phyloP scores from a whole-genome alignment of 441 rosid species.

The Aquilaria agallochum region DNA sequence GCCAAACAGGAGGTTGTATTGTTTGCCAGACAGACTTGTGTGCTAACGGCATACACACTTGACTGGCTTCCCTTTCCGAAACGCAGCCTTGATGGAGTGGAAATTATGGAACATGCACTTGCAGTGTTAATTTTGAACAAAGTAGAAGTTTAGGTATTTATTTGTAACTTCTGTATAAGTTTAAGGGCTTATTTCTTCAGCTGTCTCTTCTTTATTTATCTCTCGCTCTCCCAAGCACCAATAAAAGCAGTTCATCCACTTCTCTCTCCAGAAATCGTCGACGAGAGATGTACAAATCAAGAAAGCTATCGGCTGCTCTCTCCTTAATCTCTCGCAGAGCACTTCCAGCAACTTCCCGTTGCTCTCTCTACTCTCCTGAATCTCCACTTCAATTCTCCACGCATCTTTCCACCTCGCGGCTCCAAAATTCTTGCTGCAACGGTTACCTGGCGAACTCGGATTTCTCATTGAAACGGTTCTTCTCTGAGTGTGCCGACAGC shows the following conservation, averaged over 20 bases:
- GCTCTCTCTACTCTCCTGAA: constrained; percentile 6
- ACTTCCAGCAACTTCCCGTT: constrained; percentile 14
- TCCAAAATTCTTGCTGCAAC: constrained; percentile 6
- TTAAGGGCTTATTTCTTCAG: no score
- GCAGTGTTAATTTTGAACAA: no score
- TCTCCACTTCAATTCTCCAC: constrained; percentile 11
- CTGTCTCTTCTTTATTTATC: no score
- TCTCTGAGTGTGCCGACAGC: constrained; percentile 24
- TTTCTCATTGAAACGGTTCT: constrained; percentile 29
- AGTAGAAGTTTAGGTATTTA: no score
- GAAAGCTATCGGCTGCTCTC: constrained; percentile 33
- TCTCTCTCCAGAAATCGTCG: no score
- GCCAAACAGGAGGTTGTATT: no score
- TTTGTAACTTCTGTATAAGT: no score
- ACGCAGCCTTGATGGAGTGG: no score
- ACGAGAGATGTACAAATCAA: constrained; percentile 34
- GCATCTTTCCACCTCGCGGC: constrained; percentile 11
- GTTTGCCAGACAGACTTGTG: no score
- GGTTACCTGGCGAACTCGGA: constrained; percentile 13
- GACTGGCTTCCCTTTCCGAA: no score
- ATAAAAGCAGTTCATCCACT: not conserved
- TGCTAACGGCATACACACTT: no score
- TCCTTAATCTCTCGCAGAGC: constrained; percentile 21
- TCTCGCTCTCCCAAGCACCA: not conserved
- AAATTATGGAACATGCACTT: no score